Conservation (phyloP, 371 early-diverging fungal species). For the Globomyces sp. region DNA sequence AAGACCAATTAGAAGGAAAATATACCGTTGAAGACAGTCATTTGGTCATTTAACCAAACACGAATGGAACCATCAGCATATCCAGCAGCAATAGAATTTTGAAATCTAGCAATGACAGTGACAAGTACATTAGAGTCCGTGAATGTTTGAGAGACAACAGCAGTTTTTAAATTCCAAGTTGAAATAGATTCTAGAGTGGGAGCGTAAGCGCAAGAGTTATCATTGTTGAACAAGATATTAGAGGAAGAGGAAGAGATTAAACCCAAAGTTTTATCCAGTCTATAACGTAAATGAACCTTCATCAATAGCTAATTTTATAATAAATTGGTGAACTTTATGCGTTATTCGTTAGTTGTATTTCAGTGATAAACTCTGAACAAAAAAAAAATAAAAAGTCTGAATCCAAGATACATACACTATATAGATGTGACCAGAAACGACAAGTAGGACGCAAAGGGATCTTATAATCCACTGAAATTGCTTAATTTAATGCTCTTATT, state of each 20-base stretch:
- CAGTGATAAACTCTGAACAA: too few species aligned
- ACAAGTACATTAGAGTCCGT: slow-evolving; percentile 79
- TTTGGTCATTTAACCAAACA: slow-evolving; percentile 59
- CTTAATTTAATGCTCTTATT: too few species aligned
- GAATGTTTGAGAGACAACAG: slow-evolving; percentile 72
- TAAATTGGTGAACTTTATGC: too few species aligned
- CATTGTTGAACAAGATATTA: slow-evolving; percentile 66
- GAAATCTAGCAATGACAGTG: slow-evolving; percentile 38
- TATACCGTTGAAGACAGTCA: slow-evolving; percentile 72
- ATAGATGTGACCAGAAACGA: too few species aligned
- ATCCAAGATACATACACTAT: too few species aligned
- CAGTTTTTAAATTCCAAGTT: slow-evolving; percentile 87
- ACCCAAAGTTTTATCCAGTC: slow-evolving; percentile 75
- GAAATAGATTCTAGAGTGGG: slow-evolving; percentile 81
- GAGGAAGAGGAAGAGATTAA: slow-evolving; percentile 68
- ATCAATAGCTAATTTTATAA: background rate
- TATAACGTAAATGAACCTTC: slow-evolving; percentile 79
- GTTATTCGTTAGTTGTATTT: too few species aligned
- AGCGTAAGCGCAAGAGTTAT: slow-evolving; percentile 24
- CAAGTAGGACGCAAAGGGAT: too few species aligned
- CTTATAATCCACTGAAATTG: too few species aligned
- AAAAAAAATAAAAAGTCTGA: too few species aligned
- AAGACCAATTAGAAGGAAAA: too few species aligned
- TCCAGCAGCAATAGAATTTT: slow-evolving; percentile 23
- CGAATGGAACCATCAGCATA: slow-evolving; percentile 78